Evolutionary conservation across 73 alveolate species (phyloP).

Genomic region (Paramecium biaurelia): DNA sequence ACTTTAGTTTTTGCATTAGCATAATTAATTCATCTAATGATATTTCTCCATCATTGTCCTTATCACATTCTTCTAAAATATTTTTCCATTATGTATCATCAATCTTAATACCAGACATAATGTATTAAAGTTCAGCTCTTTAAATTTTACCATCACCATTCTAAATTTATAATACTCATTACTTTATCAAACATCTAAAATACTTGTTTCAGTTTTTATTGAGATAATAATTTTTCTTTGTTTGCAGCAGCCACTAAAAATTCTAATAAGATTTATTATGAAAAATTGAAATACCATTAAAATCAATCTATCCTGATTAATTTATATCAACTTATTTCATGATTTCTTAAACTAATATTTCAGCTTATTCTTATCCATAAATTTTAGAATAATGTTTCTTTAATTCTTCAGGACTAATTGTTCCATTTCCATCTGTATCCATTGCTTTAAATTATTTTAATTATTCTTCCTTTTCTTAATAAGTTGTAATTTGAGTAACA

Average conservation of each 20-base stretch:
- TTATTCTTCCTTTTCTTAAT: slow-evolving; percentile 4
- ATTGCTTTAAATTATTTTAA: slow-evolving; percentile 25
- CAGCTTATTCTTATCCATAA: slow-evolving; percentile 12
- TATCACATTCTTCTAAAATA: slow-evolving; percentile 59
- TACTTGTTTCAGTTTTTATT: background rate
- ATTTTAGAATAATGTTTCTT: background rate
- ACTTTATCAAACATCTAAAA: slow-evolving; percentile 61
- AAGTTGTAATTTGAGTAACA: background rate
- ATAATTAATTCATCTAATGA: slow-evolving; percentile 36
- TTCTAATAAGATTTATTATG: background rate
- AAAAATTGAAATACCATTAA: background rate
- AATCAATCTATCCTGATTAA: slow-evolving; percentile 38
- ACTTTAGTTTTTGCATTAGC: slow-evolving; percentile 43
- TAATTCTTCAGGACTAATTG: slow-evolving; percentile 12
- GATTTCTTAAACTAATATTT: background rate
- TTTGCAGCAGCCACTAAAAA: slow-evolving; percentile 39
- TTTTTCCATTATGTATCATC: slow-evolving; percentile 40
- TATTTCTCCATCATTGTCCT: slow-evolving; percentile 54
- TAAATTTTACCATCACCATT: slow-evolving; percentile 50
- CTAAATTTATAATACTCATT: background rate
- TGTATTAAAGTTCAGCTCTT: slow-evolving; percentile 2
- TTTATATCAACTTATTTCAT: slow-evolving; percentile 36
- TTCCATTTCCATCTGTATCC: slow-evolving; percentile 52
- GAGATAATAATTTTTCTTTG: slow-evolving; percentile 5
- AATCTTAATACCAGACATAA: background rate